Evolutionary conservation across 176 grass and related monocot genomes (phyloP), one percentile per base, ranked within the genome.

Genomic region (Oryza punctata): DNA sequence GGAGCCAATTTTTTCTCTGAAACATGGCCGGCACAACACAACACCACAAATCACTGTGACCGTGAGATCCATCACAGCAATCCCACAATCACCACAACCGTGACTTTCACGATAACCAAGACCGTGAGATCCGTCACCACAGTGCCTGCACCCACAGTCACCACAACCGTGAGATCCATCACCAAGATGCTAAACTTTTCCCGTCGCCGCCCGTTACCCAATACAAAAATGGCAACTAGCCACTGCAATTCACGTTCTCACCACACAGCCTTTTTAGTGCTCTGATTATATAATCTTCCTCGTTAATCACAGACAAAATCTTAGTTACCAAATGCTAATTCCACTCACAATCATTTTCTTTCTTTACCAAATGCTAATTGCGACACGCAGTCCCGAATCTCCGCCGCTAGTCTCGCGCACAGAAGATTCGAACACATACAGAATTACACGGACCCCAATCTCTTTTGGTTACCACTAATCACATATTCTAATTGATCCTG

Each of bases 391-490:
- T 0, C 54, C 82, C 41, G 37, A 2, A 57, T 76, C 70, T 0
- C 8, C 78, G 82, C 71, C 87, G 82, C 78, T 49, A 81, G 72
- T 71, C 54, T 13, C 72, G 87, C 64, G 18, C 52, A 24, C 30
- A 25, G 12, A 11, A 15, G 76, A 11, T 21, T 19, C 25, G 23
- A 15, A 33, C 65, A 21, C 10, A 72, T 30, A 65, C 70, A 32
- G 32, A 43, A 78, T 63, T 38, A 35, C 37, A 27, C 19, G 19
- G 52, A 30, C 7, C 83, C 57, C 19, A 72, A 72, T 81, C 77
- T 30, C 21, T 24, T 24, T 24, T 0, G 30, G 0, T 45, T 12
- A 12, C 77, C 64, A 24, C 38, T 15, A 70, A 57, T 44, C 45
- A 1, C 10, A 27, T 84, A 77, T 67, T 77, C 73, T 85, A 85